A percentile compares a stretch with the other conserved stretches of the same genome.
phyloP scores from a whole-genome alignment of 2,329 filamentous ascomycete genomes.

The Aspergillus piperis region DNA sequence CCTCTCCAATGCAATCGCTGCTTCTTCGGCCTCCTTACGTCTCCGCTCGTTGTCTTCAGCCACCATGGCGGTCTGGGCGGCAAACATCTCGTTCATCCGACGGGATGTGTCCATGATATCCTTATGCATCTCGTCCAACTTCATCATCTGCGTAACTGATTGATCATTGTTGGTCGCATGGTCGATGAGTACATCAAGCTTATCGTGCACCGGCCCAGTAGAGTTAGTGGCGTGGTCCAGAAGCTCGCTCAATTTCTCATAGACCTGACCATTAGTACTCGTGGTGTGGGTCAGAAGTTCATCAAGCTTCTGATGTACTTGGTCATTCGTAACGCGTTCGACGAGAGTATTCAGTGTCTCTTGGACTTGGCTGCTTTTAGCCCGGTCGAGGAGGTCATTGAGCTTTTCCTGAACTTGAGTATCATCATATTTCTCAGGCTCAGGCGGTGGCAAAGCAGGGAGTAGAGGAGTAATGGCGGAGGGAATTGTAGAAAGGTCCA shows the following conservation, averaged over 20 bases:
- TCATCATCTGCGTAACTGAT: slow-evolving; percentile 73
- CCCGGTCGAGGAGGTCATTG: slow-evolving; percentile 45
- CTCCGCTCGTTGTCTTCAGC: slow-evolving; percentile 76
- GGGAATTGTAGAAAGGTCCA: slow-evolving; percentile 53
- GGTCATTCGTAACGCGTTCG: slow-evolving; percentile 51
- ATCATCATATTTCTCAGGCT: slow-evolving; percentile 64
- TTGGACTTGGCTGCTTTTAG: slow-evolving; percentile 56
- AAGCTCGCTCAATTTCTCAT: slow-evolving; percentile 59
- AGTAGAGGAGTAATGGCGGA: slow-evolving; percentile 59
- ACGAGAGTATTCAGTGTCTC: slow-evolving; percentile 57
- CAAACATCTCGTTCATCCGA: slow-evolving; percentile 74
- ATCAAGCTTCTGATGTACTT: slow-evolving; percentile 62
- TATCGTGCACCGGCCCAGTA: slow-evolving; percentile 35
- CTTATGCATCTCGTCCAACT: slow-evolving; percentile 83
- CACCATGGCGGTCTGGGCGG: slow-evolving; percentile 49
- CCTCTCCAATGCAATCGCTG: slow-evolving; percentile 77
- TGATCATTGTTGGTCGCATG: slow-evolving; percentile 63
- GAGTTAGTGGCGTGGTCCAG: slow-evolving; percentile 38
- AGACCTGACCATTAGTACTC: slow-evolving; percentile 46
- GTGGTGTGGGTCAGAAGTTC: slow-evolving; percentile 40
- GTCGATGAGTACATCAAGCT: slow-evolving; percentile 49
- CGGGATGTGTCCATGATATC: slow-evolving; percentile 82
- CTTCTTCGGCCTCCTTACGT: slow-evolving; percentile 77
- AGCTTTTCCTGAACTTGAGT: slow-evolving; percentile 61
- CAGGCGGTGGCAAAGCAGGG: slow-evolving; percentile 49